Evolutionary conservation across 2,329 filamentous ascomycete species (phyloP).

Genomic region (Claviceps africana): DNA sequence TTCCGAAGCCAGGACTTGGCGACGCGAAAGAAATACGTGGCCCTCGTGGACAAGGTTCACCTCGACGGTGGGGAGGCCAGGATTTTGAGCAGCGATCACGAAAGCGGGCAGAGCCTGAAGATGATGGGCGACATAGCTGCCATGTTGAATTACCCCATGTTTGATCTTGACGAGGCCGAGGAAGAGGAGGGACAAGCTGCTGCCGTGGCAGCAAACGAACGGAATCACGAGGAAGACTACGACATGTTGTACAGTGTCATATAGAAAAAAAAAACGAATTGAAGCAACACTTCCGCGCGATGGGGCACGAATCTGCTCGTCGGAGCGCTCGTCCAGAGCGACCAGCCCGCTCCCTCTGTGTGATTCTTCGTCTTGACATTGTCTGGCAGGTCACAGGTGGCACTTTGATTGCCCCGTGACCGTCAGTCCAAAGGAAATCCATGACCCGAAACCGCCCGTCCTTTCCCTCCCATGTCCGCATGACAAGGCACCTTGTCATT

Average conservation of each 20-base stretch:
- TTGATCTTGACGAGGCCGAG: constrained; percentile 63
- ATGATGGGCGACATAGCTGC: constrained; percentile 79
- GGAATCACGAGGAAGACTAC: constrained; percentile 15
- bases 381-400: no score
- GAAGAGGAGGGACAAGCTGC: constrained; percentile 22
- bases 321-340: no score
- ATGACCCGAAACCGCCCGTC: no score
- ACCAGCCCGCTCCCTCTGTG: no score
- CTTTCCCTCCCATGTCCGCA: no score
- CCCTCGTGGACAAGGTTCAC: constrained; percentile 75
- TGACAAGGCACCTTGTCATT: no score
- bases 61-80: constrained; percentile 75
- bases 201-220: constrained; percentile 3
- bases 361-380: no score
- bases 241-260: constrained; percentile 22
- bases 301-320: no score
- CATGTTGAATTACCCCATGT: constrained; percentile 76
- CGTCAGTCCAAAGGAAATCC: no score
- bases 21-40: constrained; percentile 67
- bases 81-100: constrained; percentile 85
- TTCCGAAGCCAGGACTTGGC: constrained; percentile 73
- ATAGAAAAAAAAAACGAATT: no score
- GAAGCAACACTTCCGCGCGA: no score
- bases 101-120: constrained; percentile 77
- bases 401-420: no score